Base-by-base conservation (phyloP, 371 early-diverging fungal species). In the Mortierella sp. region DNA sequence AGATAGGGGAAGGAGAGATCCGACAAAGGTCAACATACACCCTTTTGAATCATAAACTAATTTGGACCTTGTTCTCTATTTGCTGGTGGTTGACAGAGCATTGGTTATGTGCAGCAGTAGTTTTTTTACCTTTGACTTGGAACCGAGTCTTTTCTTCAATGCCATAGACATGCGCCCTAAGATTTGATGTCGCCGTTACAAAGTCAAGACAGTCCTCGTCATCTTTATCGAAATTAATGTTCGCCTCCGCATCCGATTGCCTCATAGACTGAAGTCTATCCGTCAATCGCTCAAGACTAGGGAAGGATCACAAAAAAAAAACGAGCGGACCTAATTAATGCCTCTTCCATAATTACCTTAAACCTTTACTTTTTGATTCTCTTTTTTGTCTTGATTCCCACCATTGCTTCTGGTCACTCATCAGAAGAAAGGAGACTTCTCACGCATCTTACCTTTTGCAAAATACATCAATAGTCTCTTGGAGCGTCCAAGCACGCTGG, bases 141-240 rank as follows among this genome's bases (percentile, higher is more conserved):
- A 98, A 99, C 21, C 91, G 84, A 53, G 93, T 93, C 72, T 94
- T 92, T 56, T 80, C 73, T 16, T 86, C 86, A 64, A 99, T 97
- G 21, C 86, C 87, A 81, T 94, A 99, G 2, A 93, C 84, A 60
- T 83, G 81, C 1, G 96, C 92, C 37, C 99, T 89, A 60, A 99
- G 80, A 69, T 97, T 97, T 0, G 97, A 89, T 1, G 96, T 89
- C 1, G 97, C 94, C 0, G 97, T 91, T 0, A 99, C 98, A 87
- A 99, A 99, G 63, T 92, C 88, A 81, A 98, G 83, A 19, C 91
- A 85, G 58, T 91, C 95, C 7, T 92, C 87, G 70, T 98, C 98
- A 84, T 99, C 98, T 85, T 99, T 98, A 81, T 98, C 97, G 84
- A 98, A 98, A 0, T 82, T 60, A 51, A 97, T 63, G 2, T 73